Conservation (phyloP, 805 yeast species). For the Tetrapisispora iriomotensis region DNA sequence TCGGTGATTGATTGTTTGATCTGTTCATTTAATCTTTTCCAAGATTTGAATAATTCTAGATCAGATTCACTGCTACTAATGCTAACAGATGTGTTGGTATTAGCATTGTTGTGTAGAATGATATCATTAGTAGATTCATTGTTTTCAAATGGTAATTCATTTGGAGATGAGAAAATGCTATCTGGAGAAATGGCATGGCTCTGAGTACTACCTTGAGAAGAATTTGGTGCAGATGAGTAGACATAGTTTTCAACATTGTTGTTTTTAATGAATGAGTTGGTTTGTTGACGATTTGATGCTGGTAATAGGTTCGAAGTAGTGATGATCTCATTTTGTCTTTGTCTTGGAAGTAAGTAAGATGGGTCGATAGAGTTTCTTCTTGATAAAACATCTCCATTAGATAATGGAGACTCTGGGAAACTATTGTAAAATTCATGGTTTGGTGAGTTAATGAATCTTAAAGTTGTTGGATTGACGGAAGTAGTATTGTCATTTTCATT, state of each 20-base stretch:
- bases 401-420: constrained; percentile 1
- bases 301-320: neutral
- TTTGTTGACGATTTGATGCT: neutral
- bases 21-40: constrained; percentile 2
- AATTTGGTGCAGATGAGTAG: neutral
- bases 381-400: neutral
- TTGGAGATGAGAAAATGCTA: constrained; percentile 1
- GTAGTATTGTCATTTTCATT: constrained; percentile 4
- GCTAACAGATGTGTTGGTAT: neutral
- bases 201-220: neutral
- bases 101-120: neutral
- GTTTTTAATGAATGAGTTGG: neutral
- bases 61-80: neutral
- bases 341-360: neutral
- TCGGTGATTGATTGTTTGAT: neutral
- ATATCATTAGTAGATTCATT: neutral
- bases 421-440: neutral
- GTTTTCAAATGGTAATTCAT: neutral
- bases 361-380: constrained; percentile 2
- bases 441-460: constrained; percentile 1
- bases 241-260: neutral
- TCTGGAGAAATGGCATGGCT: neutral
- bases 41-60: constrained; percentile 1
- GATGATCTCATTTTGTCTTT: neutral
- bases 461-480: neutral